Base-by-base conservation (phyloP, 495 filamentous ascomycete species). In the Podospora appendiculata region DNA sequence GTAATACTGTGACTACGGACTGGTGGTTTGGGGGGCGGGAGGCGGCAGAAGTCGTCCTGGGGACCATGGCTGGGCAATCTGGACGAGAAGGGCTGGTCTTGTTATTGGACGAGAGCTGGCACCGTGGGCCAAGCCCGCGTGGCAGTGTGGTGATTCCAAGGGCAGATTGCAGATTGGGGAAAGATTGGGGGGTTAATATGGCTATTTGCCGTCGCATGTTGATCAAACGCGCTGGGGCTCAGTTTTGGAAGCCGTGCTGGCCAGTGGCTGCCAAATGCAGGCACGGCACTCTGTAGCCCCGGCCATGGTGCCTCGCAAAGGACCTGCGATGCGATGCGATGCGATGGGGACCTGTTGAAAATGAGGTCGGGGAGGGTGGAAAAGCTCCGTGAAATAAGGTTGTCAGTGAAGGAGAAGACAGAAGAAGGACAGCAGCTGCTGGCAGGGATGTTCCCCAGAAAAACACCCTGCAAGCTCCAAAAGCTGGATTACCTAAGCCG, bases 141-240 rank as follows among this genome's bases (percentile, higher is more conserved):
- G 25, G 25, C 25, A 17, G 43, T 25, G 32, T 25, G 43, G 35
- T 46, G 50, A 40, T 48, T 51, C 35, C 41, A 47, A 48, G 48
- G 44, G 14, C 35, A 33, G 48, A 48, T 42, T 57, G 56, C 25
- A 25, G 25, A 25, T 25, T 25, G 55, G 50, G 41, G 48, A 45
- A 50, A 52, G 56, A 57, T 55, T 62, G 55, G 52, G n/a, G 46
- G 53, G 52, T 25, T 58, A 65, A 67, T 67, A 63, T 65, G 64
- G 62, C 12, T 67, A 69, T 67, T 67, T 63, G 19, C 41, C 45
- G 34, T 35, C 40, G 50, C 58, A 55, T 52, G 62, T 36, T 44
- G 56, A 59, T 60, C 56, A 59, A 51, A 57, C 52, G 47, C 35
- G 32, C 53, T 5, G 12, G 4, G 19, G 9, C 63, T 58, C 60